Conservation (phyloP, 805 yeast species). For the Jamesozyma lodderae region DNA sequence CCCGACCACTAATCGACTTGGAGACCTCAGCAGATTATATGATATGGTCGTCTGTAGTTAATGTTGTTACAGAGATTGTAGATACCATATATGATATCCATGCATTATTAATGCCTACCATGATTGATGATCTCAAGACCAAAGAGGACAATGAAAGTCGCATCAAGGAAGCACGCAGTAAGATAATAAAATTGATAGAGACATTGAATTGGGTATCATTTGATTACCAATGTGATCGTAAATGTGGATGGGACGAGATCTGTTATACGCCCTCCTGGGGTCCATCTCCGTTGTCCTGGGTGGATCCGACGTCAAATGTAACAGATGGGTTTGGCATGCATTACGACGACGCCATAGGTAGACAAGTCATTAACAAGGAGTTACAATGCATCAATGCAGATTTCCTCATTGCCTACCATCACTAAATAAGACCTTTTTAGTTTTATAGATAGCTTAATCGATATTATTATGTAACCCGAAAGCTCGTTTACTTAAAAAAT, state of each 20-base stretch:
- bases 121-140: conserved; percentile 16
- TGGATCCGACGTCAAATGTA: conserved; percentile 8
- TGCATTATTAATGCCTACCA: conserved; percentile 23
- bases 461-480: no score
- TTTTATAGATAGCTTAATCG: no score
- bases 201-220: conserved; percentile 35
- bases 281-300: conserved; percentile 45
- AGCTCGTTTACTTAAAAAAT: not conserved
- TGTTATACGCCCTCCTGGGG: conserved; percentile 58
- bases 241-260: conserved; percentile 39
- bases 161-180: conserved; percentile 9
- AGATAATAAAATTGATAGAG: conserved; percentile 18
- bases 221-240: conserved; percentile 34
- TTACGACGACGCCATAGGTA: conserved; percentile 11
- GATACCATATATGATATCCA: conserved; percentile 32
- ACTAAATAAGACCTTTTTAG: no score
- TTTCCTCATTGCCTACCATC: conserved; percentile 1
- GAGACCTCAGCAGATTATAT: conserved; percentile 36
- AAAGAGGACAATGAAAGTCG: conserved; percentile 2
- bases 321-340: conserved; percentile 14
- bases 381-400: conserved; percentile 16
- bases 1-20: conserved; percentile 35
- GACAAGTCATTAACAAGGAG: conserved; percentile 15
- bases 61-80: conserved; percentile 34
- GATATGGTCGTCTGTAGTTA: conserved; percentile 41